Base-by-base conservation (phyloP, 1,139 yeast species). In the Debaryomycetaceae sp. region DNA sequence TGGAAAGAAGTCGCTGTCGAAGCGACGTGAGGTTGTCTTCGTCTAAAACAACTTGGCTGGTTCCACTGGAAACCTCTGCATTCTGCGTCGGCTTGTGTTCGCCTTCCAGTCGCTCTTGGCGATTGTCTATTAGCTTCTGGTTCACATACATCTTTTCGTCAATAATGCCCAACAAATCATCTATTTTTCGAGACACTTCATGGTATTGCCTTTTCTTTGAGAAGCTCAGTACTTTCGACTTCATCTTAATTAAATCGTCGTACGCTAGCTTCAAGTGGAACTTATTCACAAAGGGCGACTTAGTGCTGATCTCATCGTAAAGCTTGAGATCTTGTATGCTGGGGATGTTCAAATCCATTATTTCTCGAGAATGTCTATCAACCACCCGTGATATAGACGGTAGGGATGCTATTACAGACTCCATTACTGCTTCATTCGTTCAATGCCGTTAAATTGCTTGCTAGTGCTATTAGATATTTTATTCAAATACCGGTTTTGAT, bases 1-100 rank as follows among this genome's bases (percentile, higher is more conserved):
- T 58, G 1, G 67, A 49, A 9, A 65, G 51, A 24, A 65, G 50
- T 34, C 70, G 45, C 34, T 55, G 51, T 9, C 70, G 45, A 33
- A 65, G 51, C 3, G 57, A 50, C 5, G 47, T 34, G 35, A 63
- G 45, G 36, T 61, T 63, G 29, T 50, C 52, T 9, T 48, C 52
- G 22, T 49, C 47, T 17, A 41, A 47, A 33, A 33, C 29, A 5
- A 34, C 15, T 11, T 22, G 7, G 26, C 26, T 22, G 2, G 4
- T 3, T 11, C 3, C 26, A 3, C 26, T 3, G 11, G 26, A 8
- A 11, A 28, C 34, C 14, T 17, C 38, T 33, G 26, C 34, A n/a
- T n/a, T n/a, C 39, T 33, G 38, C 34, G 18, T 33, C 26, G 7
- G 31, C 24, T 6, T n/a, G 29, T 14, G 31, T 13, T 26, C 36